A percentile compares a stretch with the other conserved stretches of the same genome.
phyloP scores from a whole-genome alignment of 176 grass and related monocot genomes.

The Chloris gayana region DNA sequence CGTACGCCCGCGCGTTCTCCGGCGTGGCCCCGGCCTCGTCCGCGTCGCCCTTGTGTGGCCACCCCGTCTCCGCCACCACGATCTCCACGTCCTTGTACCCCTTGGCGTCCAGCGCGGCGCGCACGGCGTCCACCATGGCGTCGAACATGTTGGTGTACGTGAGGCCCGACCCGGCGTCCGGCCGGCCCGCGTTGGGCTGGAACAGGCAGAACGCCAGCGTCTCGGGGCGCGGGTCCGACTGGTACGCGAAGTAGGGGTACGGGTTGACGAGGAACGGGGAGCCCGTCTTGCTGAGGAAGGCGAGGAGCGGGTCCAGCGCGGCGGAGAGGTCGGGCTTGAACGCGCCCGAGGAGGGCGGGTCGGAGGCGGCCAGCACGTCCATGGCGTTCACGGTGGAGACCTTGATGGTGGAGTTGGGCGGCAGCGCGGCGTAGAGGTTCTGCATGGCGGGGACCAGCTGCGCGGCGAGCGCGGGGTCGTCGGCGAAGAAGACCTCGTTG shows the following conservation, averaged over 20 bases:
- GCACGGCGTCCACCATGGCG: constrained; percentile 79
- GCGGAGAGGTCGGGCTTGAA: constrained; percentile 61
- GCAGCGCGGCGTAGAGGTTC: constrained; percentile 65
- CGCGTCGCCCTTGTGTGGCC: constrained; percentile 73
- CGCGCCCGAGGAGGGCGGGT: constrained; percentile 65
- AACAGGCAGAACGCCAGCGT: constrained; percentile 85
- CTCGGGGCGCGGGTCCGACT: constrained; percentile 61
- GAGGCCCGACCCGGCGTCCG: constrained; percentile 64
- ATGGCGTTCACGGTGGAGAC: constrained; percentile 80
- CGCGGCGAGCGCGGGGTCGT: constrained; percentile 47
- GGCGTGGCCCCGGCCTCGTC: constrained; percentile 67
- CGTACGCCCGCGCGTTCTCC: constrained; percentile 81
- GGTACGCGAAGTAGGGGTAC: constrained; percentile 95
- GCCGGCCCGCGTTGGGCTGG: constrained; percentile 63
- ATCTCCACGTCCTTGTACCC: constrained; percentile 78
- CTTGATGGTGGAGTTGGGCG: constrained; percentile 53
- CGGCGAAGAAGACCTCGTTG: constrained; percentile 84
- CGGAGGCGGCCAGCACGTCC: constrained; percentile 70
- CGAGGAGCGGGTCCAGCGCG: constrained; percentile 56
- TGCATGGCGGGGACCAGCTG: constrained; percentile 80
- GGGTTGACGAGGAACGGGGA: constrained; percentile 91
- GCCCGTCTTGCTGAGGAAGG: constrained; percentile 72
- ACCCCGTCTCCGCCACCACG: constrained; percentile 87
- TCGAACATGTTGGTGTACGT: constrained; percentile 93
- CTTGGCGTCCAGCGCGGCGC: constrained; percentile 77